These are phyloP conservation scores for Ceratobasidium theobromae DNA, from an alignment of 1,284 basidiomycete species.

Conservation along the genomic window DNA sequence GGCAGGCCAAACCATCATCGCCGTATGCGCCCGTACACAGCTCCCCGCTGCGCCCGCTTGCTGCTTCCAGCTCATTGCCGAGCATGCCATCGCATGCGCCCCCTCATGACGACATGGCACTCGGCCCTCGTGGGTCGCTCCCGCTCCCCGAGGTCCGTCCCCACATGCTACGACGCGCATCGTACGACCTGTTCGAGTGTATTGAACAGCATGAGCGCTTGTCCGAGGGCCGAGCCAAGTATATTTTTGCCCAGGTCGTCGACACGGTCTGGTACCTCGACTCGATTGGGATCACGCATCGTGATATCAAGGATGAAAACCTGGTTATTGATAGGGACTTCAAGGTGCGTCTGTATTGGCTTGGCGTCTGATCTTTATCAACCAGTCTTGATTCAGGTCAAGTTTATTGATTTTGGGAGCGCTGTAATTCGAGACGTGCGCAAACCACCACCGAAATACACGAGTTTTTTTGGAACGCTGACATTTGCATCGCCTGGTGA, in stretches of 20 bases:
- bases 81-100: neutral
- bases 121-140: neutral
- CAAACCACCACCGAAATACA: conserved; percentile 66
- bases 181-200: conserved; percentile 90
- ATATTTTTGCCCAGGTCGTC: conserved; percentile 85
- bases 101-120: neutral
- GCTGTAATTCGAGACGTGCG: conserved; percentile 74
- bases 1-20: neutral
- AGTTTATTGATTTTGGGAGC: conserved; percentile 92
- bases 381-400: conserved; percentile 58
- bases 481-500: conserved; percentile 62
- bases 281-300: conserved; percentile 75
- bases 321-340: conserved; percentile 76
- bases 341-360: conserved; percentile 52
- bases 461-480: conserved; percentile 77
- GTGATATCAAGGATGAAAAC: conserved; percentile 96
- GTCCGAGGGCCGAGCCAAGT: conserved; percentile 74
- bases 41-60: conserved; percentile 24
- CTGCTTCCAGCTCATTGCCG: conserved; percentile 30
- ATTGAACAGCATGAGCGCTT: conserved; percentile 85
- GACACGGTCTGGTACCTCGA: conserved; percentile 82
- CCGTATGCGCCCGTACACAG: conserved; percentile 14
- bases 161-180: conserved; percentile 67
- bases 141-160: conserved; percentile 34
- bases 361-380: neutral